Evolutionary conservation across 352 stramenopile genomes (phyloP).

Genomic region (Phytophthora citrophthora): DNA sequence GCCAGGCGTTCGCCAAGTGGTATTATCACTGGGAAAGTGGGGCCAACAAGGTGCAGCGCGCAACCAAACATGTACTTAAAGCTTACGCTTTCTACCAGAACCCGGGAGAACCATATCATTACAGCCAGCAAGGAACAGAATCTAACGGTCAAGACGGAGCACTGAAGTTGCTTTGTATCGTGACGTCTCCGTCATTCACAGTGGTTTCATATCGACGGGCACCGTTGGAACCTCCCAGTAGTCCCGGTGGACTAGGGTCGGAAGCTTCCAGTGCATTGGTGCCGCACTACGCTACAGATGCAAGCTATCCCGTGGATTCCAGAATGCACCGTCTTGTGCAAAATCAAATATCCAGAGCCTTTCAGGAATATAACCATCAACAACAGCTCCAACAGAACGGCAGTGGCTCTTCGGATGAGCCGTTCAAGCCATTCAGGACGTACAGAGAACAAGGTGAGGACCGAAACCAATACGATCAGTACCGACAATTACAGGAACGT

Average conservation of each 20-base stretch:
- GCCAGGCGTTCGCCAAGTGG: conserved; percentile 58
- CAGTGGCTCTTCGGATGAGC: conserved; percentile 4
- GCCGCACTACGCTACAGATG: conserved; percentile 29
- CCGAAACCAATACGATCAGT: conserved; percentile 10
- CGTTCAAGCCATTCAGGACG: conserved; percentile 1
- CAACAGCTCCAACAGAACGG: neutral
- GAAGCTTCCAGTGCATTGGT: conserved; percentile 10
- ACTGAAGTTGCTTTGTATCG: conserved; percentile 39
- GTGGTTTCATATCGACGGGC: conserved; percentile 51
- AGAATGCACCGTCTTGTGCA: conserved; percentile 39
- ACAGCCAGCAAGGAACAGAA: too few relatives aligned
- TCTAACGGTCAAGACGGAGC: neutral
- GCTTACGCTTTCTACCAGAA: conserved; percentile 55
- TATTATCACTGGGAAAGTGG: conserved; percentile 75
- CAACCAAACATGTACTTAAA: conserved; percentile 61
- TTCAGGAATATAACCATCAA: conserved; percentile 44
- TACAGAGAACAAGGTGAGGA: neutral
- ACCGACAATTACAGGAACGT: conserved; percentile 29
- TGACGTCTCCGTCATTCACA: conserved; percentile 48
- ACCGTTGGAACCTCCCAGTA: conserved; percentile 14
- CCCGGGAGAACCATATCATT: neutral
- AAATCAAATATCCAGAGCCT: conserved; percentile 45
- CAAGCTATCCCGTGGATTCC: conserved; percentile 14
- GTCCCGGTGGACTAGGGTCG: conserved; percentile 1
- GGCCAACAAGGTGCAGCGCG: conserved; percentile 62